A percentile compares a stretch with the other conserved stretches of the same genome.
phyloP scores from a whole-genome alignment of 1,284 basidiomycete species.

The Leucoagaricus sp. region DNA sequence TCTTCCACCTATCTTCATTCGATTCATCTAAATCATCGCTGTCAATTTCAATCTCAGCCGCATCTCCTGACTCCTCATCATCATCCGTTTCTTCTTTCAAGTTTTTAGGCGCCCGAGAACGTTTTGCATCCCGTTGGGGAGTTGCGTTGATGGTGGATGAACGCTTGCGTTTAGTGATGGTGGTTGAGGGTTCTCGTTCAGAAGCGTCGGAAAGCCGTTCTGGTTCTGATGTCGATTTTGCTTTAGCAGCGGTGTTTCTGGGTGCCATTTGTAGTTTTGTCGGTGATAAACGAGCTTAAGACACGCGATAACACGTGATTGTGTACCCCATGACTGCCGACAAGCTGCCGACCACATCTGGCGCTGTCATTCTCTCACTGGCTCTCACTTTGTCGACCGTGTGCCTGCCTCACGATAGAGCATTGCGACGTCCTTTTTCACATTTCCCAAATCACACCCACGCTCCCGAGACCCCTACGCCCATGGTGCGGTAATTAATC shows the following conservation, averaged over 20 bases:
- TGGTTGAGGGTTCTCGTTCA: not conserved
- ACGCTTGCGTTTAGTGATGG: constrained; percentile 4
- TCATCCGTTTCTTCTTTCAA: not conserved
- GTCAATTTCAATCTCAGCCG: constrained; percentile 23
- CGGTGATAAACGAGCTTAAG: too few relatives aligned
- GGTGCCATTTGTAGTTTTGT: constrained; percentile 1
- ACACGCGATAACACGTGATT: constrained; percentile 5
- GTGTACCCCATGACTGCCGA: not conserved
- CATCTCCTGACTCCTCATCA: constrained; percentile 6
- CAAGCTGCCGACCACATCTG: too few relatives aligned
- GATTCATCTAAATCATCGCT: constrained; percentile 53
- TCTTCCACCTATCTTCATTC: not conserved
- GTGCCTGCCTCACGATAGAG: too few relatives aligned
- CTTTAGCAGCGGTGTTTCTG: not conserved
- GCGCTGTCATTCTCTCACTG: too few relatives aligned
- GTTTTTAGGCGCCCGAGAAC: too few relatives aligned
- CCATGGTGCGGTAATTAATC: too few relatives aligned
- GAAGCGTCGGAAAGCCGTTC: not conserved
- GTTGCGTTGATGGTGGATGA: not conserved
- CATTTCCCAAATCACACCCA: too few relatives aligned
- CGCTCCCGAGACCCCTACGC: too few relatives aligned
- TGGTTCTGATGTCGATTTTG: not conserved
- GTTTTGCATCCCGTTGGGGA: not conserved
- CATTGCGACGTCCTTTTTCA: too few relatives aligned
- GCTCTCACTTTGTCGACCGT: too few relatives aligned